Base-by-base conservation (phyloP, 805 yeast genomes). In the Phaffomyces opuntiae region DNA sequence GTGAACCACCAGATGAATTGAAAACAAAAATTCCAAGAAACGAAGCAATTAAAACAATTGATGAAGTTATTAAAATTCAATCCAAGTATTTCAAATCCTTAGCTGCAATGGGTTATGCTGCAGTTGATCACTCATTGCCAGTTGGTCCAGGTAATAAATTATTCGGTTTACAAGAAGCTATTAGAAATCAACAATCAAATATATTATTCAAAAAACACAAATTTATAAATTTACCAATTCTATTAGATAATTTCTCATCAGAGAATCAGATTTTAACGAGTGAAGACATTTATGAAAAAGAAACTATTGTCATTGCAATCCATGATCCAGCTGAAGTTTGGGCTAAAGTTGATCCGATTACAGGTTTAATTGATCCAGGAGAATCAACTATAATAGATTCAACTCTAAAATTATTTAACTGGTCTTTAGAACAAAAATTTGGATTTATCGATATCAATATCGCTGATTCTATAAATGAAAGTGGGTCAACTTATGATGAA, bases 301-400 rank as follows among this genome's bases (percentile, higher is more conserved):
- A 78, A n/a, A 77, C 83, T 7, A 64, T 90, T 7, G 67, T 89
- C 9, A 68, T 91, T 9, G 62, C 87, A 7, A 78, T 90, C 17
- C 98, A 90, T 63, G 98, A 90, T 57, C 87, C 97, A 3, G 87
- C 96, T 7, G 90, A 88, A 48, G 74, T 93, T 7, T 89, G 96
- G 96, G 96, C 95, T 2, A 79, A 82, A 53, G 68, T 82, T 36
- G 89, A 88, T 60, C 87, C 96, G 0, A 64, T 81, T 6, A 78
- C 85, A 9, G 98, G 98, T 8, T 72, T 77, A 42, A 76, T 91
- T 34, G 87, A 87, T 51, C 72, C 89, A 14, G 74, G 78, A 39
- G 76, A 84, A 1, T 80, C 96, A 2, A 75, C 86, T 4, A 75
- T 88, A 19, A 77, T 86, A 38, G 96, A 89, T 55, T 81, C 87